Conservation (phyloP, 2,329 filamentous ascomycete genomes). For the Pyricularia grisea region DNA sequence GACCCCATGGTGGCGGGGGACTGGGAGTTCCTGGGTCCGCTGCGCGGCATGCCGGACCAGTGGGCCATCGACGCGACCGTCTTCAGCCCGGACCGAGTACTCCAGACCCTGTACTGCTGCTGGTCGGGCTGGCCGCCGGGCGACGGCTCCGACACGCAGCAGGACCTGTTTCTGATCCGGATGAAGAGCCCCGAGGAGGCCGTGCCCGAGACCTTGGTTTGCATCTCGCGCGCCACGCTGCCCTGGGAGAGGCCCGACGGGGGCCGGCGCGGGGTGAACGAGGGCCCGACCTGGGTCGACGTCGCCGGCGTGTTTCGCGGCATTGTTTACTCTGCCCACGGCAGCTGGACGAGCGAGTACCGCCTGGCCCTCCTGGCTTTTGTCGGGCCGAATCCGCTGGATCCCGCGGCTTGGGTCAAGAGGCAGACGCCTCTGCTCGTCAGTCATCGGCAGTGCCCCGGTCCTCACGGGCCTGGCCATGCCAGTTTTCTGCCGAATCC, state of each 20-base stretch:
- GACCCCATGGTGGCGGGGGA: not conserved
- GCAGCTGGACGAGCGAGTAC: constrained; percentile 14
- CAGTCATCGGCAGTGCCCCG: constrained; percentile 7
- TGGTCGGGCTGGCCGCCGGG: constrained; percentile 14
- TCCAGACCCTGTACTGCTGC: constrained; percentile 10
- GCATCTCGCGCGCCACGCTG: constrained; percentile 10
- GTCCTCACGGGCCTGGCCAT: constrained; percentile 12
- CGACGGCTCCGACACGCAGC: constrained; percentile 11
- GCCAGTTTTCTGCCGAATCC: constrained; percentile 12
- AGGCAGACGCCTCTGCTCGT: not conserved
- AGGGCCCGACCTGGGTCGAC: constrained; percentile 13
- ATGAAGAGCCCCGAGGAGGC: constrained; percentile 13
- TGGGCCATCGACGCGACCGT: constrained; percentile 12
- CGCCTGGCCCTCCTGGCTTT: constrained; percentile 11
- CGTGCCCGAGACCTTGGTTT: constrained; percentile 7
- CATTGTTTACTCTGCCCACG: constrained; percentile 13
- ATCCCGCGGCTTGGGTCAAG: constrained; percentile 4
- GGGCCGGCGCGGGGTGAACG: constrained; percentile 12
- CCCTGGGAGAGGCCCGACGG: constrained; percentile 12
- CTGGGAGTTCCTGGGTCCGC: constrained; percentile 12
- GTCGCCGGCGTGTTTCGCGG: constrained; percentile 9
- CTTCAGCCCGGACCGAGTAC: constrained; percentile 5
- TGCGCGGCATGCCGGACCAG: constrained; percentile 12
- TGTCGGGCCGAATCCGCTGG: constrained; percentile 9
- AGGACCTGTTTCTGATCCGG: constrained; percentile 12